These are phyloP conservation scores for Sordaria brevicollis DNA, from an alignment of 495 filamentous ascomycete genomes.

Conservation along the genomic window DNA sequence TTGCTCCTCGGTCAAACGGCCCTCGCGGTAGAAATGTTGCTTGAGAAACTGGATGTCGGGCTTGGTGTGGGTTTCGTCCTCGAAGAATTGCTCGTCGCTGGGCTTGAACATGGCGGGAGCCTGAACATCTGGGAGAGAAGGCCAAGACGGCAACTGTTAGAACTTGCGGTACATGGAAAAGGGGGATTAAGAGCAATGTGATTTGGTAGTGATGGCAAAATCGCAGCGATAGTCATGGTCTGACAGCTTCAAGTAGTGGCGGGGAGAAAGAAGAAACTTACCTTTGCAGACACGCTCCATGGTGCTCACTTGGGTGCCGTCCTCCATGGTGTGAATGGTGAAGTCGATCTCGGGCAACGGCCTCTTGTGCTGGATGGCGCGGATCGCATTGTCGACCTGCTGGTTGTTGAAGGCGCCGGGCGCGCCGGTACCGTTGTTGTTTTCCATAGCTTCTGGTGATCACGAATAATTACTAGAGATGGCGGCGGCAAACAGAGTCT, in stretches of 20 bases:
- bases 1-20: slow-evolving; percentile 92
- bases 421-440: slow-evolving; percentile 23
- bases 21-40: slow-evolving; percentile 96
- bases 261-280: slow-evolving; percentile 27
- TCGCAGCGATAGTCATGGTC: slow-evolving; percentile 5
- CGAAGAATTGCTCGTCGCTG: slow-evolving; percentile 63
- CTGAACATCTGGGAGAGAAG: slow-evolving; percentile 65
- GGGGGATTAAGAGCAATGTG: neutral
- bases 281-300: slow-evolving; percentile 95
- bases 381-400: slow-evolving; percentile 58
- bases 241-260: neutral
- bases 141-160: slow-evolving; percentile 3
- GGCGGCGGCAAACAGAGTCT: neutral
- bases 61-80: slow-evolving; percentile 73
- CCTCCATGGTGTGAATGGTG: slow-evolving; percentile 95
- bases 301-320: slow-evolving; percentile 89
- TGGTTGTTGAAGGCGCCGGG: slow-evolving; percentile 19
- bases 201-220: neutral
- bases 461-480: neutral
- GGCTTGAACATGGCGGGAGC: slow-evolving; percentile 88
- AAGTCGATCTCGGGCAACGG: slow-evolving; percentile 97
- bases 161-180: neutral
- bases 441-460: slow-evolving; percentile 21
- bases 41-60: slow-evolving; percentile 91
- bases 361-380: slow-evolving; percentile 84